Evolutionary conservation across 352 stramenopile genomes (phyloP).

Genomic region (Phytophthora nicotianae): DNA sequence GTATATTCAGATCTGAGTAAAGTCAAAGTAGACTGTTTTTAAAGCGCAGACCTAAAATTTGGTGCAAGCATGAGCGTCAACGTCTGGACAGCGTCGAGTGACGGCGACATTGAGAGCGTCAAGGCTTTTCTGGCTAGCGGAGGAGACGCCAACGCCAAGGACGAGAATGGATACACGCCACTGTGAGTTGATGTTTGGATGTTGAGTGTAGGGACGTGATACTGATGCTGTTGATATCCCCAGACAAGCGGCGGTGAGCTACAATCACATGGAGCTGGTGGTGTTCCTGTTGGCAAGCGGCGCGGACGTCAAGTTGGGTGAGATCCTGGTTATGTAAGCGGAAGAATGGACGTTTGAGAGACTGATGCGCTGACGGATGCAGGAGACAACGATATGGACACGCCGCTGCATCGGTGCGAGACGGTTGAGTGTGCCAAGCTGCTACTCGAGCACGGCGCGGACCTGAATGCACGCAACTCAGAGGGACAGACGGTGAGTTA

Average conservation of each 20-base stretch:
- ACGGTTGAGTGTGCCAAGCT: slow-evolving; percentile 62
- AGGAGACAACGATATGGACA: slow-evolving; percentile 73
- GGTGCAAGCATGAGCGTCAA: slow-evolving; percentile 36
- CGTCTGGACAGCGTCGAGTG: slow-evolving; percentile 67
- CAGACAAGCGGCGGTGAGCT: slow-evolving; percentile 74
- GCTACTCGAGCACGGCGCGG: slow-evolving; percentile 56
- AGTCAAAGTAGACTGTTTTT: neutral
- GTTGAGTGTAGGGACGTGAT: neutral
- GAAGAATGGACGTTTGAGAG: neutral
- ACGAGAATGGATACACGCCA: slow-evolving; percentile 74
- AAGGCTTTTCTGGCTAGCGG: slow-evolving; percentile 50
- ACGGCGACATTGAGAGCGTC: slow-evolving; percentile 62
- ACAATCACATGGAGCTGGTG: slow-evolving; percentile 67
- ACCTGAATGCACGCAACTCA: slow-evolving; percentile 69
- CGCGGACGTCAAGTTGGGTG: slow-evolving; percentile 49
- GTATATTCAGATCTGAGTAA: slow-evolving; percentile 4
- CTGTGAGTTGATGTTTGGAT: slow-evolving; percentile 43
- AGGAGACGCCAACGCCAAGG: slow-evolving; percentile 56
- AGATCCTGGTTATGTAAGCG: neutral
- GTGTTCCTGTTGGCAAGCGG: slow-evolving; percentile 53
- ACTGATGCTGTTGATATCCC: neutral
- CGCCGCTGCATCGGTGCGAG: slow-evolving; percentile 67
- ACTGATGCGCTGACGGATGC: slow-evolving; percentile 4
- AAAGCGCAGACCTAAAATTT: neutral
- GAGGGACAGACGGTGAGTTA: slow-evolving; percentile 56